Evolutionary conservation across 495 filamentous ascomycete genomes (phyloP).

Genomic region (Neurospora tetraspora): DNA sequence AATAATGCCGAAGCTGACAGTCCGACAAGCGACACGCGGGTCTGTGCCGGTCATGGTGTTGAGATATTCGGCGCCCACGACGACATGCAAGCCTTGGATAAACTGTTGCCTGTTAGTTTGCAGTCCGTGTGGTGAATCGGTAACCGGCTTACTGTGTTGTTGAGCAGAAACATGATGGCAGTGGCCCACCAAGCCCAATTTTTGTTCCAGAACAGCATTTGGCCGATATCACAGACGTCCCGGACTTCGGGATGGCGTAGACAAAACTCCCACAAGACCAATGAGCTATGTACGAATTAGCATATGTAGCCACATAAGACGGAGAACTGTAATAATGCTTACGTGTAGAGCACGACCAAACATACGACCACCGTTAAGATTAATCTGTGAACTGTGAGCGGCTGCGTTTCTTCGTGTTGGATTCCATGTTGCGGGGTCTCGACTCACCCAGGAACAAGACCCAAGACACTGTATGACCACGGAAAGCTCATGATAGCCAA

Average conservation of each 20-base stretch:
- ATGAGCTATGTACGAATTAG: conserved; percentile 32
- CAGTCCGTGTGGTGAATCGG: not conserved
- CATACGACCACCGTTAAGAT: conserved; percentile 74
- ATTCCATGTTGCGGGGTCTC: not conserved
- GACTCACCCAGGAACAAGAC: conserved; percentile 65
- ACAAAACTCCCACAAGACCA: conserved; percentile 79
- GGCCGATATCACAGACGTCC: conserved; percentile 85
- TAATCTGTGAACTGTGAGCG: conserved; percentile 29
- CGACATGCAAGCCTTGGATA: conserved; percentile 55
- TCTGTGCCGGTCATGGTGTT: conserved; percentile 60
- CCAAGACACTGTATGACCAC: conserved; percentile 77
- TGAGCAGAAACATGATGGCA: conserved; percentile 79
- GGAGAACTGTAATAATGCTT: not conserved
- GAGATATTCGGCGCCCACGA: conserved; percentile 70
- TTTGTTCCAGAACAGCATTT: conserved; percentile 75
- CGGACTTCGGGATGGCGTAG: conserved; percentile 76
- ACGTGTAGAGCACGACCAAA: conserved; percentile 66
- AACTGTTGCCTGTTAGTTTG: conserved; percentile 10
- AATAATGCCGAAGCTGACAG: conserved; percentile 63
- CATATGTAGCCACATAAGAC: conserved; percentile 1
- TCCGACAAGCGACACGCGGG: conserved; percentile 49
- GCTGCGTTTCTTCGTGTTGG: not conserved
- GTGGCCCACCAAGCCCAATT: conserved; percentile 75
- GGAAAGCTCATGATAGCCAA: conserved; percentile 92
- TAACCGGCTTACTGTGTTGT: conserved; percentile 81